Evolutionary conservation across 176 grass and related monocot species (phyloP).

Genomic region (Oryza brachyantha): DNA sequence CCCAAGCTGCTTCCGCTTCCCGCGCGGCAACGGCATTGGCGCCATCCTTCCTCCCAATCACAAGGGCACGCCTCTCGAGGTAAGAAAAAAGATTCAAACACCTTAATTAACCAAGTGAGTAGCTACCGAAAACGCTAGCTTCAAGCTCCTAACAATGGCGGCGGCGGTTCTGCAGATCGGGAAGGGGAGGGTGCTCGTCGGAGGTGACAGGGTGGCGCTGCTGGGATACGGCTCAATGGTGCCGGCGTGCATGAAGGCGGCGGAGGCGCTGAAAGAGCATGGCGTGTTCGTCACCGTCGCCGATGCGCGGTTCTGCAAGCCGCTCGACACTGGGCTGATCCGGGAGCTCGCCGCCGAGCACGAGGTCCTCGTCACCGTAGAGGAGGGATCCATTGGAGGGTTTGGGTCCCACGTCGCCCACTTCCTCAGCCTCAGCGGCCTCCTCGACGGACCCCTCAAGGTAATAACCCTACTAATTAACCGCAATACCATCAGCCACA

Average conservation of each 20-base stretch:
- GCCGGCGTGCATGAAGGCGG: conserved; percentile 76
- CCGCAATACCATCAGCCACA: too few relatives aligned
- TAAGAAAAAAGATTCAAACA: too few relatives aligned
- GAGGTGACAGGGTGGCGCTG: conserved; percentile 64
- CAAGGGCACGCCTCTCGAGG: conserved; percentile 62
- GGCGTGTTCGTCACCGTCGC: conserved; percentile 70
- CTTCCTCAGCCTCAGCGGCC: conserved; percentile 68
- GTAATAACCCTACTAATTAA: conserved; percentile 32
- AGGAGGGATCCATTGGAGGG: conserved; percentile 85
- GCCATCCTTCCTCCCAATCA: conserved; percentile 48
- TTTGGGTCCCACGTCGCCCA: conserved; percentile 84
- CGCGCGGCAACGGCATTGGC: conserved; percentile 75
- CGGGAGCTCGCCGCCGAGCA: conserved; percentile 64
- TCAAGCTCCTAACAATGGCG: not conserved
- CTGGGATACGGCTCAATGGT: conserved; percentile 86
- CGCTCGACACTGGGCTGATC: conserved; percentile 63
- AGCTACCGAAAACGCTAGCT: too few relatives aligned
- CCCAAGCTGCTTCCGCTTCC: conserved; percentile 85
- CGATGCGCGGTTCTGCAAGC: conserved; percentile 90
- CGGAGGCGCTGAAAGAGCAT: conserved; percentile 56
- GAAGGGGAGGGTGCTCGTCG: conserved; percentile 69
- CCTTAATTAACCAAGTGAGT: too few relatives aligned
- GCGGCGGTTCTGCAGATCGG: conserved; percentile 34
- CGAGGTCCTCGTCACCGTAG: conserved; percentile 78
- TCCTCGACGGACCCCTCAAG: conserved; percentile 80